Evolutionary conservation across 257 asterid species (phyloP), one percentile per base, ranked within the genome.

Genomic region (Perilla frutescens): DNA sequence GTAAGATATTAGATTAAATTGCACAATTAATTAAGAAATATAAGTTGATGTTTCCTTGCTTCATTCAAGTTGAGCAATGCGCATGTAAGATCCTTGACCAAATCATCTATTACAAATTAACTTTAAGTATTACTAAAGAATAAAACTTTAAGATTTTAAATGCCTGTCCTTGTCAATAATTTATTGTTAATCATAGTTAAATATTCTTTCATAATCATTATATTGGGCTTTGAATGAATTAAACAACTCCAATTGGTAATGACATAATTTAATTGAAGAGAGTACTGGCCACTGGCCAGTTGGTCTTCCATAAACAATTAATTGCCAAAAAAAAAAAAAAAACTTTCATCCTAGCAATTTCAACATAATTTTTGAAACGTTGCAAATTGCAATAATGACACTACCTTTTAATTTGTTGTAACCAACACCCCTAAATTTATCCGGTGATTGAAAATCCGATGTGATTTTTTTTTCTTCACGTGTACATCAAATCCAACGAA

Each of bases 1-100:
- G 71, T 78, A 68, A 49, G 76, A 53, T 36, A 39, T 43, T 29
- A 45, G 56, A 72, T 4, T 73, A 68, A 59, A 49, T 51, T 50
- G 11, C 56, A 57, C 6, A 64, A 34, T 65, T 12, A 49, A 48
- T 37, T 47, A 14, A 72, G 44, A 8, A 77, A 65, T 56, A 15
- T 60, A 65, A 29, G 41, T 3, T 62, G 79, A 62, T 77, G 81
- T 63, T 71, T 63, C 58, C 50, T 61, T 71, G 66, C 31, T 47
- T 48, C 40, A 10, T 44, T 45, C 62, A 43, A 31, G 26, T 29
- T 5, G 26, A 58, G 51, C 32, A 71, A 20, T 50, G 59, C 68
- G 7, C 62, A 61, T 59, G 68, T 51, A 34, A 73, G 54, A 78
- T 58, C 69, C 76, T 75, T 75, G 74, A 71, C 75, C 71, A 48